These are phyloP conservation scores for Scedosporium apiospermum DNA, from an alignment of 2,329 filamentous ascomycete species.

Conservation along the genomic window DNA sequence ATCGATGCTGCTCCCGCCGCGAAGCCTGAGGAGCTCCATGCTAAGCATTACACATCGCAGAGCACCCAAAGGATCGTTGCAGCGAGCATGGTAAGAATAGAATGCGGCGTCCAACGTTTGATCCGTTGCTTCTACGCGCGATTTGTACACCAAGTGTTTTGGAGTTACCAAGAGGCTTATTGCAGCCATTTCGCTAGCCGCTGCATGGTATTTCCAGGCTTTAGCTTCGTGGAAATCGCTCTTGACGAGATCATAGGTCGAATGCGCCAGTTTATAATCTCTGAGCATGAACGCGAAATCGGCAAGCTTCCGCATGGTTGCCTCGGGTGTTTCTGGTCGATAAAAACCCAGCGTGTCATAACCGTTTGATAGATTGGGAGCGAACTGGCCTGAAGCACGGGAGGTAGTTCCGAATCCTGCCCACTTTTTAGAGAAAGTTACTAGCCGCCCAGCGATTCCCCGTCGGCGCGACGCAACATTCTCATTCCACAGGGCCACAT, in stretches of 20 bases:
- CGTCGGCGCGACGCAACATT: constrained; percentile 85
- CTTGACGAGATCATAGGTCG: constrained; percentile 82
- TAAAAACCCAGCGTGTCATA: constrained; percentile 82
- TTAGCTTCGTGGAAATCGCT: constrained; percentile 91
- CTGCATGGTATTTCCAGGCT: constrained; percentile 92
- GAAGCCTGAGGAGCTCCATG: constrained; percentile 72
- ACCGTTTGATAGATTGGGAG: constrained; percentile 41
- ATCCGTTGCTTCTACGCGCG: constrained; percentile 70
- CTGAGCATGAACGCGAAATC: constrained; percentile 96
- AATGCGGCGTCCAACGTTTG: constrained; percentile 81
- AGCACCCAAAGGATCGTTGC: constrained; percentile 68
- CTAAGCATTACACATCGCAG: constrained; percentile 67
- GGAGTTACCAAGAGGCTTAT: constrained; percentile 73
- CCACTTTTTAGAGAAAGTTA: constrained; percentile 87
- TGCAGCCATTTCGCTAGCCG: constrained; percentile 89
- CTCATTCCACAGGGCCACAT: constrained; percentile 89
- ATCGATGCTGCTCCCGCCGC: constrained; percentile 72
- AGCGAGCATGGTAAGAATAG: constrained; percentile 87
- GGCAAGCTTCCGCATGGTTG: constrained; percentile 83
- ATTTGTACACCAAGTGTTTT: constrained; percentile 61
- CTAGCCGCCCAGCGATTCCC: constrained; percentile 86
- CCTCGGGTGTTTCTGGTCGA: constrained; percentile 72
- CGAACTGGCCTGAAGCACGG: constrained; percentile 33
- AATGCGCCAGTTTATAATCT: constrained; percentile 88
- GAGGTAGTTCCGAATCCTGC: constrained; percentile 65